Evolutionary conservation across 352 stramenopile genomes (phyloP), one percentile per base, ranked within the genome.

Genomic region (Globisporangium yorkense): DNA sequence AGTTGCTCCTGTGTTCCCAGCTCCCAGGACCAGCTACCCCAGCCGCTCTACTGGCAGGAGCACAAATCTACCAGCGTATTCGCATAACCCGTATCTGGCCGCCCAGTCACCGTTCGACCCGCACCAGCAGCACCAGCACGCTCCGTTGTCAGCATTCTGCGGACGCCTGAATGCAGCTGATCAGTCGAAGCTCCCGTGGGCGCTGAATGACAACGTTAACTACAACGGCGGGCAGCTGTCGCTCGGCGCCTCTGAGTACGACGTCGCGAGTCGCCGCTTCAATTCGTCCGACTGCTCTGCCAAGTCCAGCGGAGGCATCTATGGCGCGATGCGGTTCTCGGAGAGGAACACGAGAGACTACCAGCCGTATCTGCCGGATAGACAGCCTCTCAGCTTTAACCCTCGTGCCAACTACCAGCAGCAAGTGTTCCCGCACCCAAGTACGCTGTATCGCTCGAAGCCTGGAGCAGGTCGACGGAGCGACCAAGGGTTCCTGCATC

Each of bases 401-500:
- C 54, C 53, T 13, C 54, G 51, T 8, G 58, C 68, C 20, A 49
- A 57, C 18, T 74, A 75, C 20, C 59, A 65, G 37, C 56, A 51
- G 43, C 43, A 47, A 47, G 72, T 57, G 54, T 31, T 56, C 20
- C 56, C 54, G 31, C 70, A 57, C 33, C 54, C 65, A 37, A 71
- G 66, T 16, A 59, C 72, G 50, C 33, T 68, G 20, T 71, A 80
- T 27, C 54, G 68, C 52, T 57, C 62, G n/a, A 82, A 71, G 51
- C 54, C 68, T 24, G 61, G 53, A 60, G 60, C 52, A 0, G 52
- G 40, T 43, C 69, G 63, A 33, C 65, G 71, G 49, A 62, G 21
- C 33, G 70, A 79, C 1, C 66, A 72, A 29, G 66, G 72, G 59
- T 70, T 73, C 31, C 57, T 89, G 35, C 76, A 89, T 43, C 71